These are phyloP conservation scores for Candida succiphila DNA, from an alignment of 805 yeast species.

Conservation along the genomic window DNA sequence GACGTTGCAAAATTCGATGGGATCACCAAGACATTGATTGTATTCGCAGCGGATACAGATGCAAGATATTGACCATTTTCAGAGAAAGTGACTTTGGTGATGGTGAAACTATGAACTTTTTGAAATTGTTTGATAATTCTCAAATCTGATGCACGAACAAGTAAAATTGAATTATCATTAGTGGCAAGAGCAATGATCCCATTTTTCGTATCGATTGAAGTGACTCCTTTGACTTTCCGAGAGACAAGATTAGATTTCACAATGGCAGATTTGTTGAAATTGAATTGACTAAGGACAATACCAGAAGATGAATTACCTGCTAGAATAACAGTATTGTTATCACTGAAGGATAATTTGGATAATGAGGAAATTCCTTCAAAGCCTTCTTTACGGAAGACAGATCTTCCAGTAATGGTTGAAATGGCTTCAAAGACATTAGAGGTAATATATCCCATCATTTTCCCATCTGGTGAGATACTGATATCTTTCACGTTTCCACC, in stretches of 20 bases:
- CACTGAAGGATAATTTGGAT: constrained; percentile 22
- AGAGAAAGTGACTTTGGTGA: constrained; percentile 63
- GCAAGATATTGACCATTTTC: constrained; percentile 60
- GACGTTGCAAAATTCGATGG: constrained; percentile 40
- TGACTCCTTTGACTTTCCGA: constrained; percentile 43
- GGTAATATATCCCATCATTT: constrained; percentile 55
- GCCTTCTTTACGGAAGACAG: constrained; percentile 18
- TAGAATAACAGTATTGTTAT: constrained; percentile 26
- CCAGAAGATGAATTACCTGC: constrained; percentile 38
- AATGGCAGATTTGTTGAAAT: constrained; percentile 30
- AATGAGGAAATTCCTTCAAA: constrained; percentile 10
- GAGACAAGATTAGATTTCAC: constrained; percentile 32
- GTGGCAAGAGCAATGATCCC: constrained; percentile 47
- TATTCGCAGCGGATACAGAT: constrained; percentile 62
- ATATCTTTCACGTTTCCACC: constrained; percentile 51
- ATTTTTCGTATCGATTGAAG: constrained; percentile 32
- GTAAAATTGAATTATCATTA: constrained; percentile 54
- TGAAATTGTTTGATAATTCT: constrained; percentile 38
- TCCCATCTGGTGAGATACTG: constrained; percentile 58
- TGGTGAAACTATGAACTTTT: constrained; percentile 68
- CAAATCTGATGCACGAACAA: constrained; percentile 45
- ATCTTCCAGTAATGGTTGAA: constrained; percentile 37
- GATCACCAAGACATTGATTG: constrained; percentile 51
- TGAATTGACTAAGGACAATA: constrained; percentile 31
- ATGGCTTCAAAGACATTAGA: constrained; percentile 40